Conservation (phyloP, 2,329 filamentous ascomycete species). For the Pseudogymnoascus sp. region DNA sequence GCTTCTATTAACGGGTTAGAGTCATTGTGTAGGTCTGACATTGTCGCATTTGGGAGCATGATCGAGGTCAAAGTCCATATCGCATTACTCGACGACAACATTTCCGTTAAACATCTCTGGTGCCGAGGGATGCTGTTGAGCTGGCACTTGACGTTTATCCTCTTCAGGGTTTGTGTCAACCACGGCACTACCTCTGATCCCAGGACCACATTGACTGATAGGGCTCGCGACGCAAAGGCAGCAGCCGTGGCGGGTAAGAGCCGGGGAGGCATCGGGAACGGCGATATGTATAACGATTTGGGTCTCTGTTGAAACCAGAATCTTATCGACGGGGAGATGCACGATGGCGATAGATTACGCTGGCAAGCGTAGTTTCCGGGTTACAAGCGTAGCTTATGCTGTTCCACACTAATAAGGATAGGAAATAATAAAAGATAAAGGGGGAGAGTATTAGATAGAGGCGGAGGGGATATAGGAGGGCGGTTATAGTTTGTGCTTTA, state of each 20-base stretch:
- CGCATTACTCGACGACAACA: conserved; percentile 76
- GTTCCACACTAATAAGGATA: no score
- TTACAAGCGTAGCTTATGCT: no score
- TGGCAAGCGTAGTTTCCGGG: no score
- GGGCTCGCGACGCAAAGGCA: conserved; percentile 84
- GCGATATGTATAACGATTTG: not conserved
- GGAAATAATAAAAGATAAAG: no score
- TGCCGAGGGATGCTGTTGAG: conserved; percentile 96
- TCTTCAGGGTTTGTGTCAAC: conserved; percentile 93
- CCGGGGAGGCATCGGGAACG: conserved; percentile 68
- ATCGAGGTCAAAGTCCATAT: conserved; percentile 92
- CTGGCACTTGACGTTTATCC: conserved; percentile 95
- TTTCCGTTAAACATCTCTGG: conserved; percentile 90
- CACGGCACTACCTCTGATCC: conserved; percentile 89
- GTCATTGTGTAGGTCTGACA: conserved; percentile 75
- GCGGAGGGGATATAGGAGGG: no score
- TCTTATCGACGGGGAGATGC: not conserved
- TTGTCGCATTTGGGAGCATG: conserved; percentile 84
- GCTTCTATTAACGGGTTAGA: conserved; percentile 76
- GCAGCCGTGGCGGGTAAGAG: conserved; percentile 91
- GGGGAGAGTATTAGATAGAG: no score
- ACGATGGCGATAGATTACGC: no score
- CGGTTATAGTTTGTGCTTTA: no score
- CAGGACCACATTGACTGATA: conserved; percentile 89
- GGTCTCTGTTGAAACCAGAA: not conserved